These are phyloP conservation scores for Ceratobasidium sp. DNA, from an alignment of 1,284 basidiomycete genomes.

Conservation along the genomic window DNA sequence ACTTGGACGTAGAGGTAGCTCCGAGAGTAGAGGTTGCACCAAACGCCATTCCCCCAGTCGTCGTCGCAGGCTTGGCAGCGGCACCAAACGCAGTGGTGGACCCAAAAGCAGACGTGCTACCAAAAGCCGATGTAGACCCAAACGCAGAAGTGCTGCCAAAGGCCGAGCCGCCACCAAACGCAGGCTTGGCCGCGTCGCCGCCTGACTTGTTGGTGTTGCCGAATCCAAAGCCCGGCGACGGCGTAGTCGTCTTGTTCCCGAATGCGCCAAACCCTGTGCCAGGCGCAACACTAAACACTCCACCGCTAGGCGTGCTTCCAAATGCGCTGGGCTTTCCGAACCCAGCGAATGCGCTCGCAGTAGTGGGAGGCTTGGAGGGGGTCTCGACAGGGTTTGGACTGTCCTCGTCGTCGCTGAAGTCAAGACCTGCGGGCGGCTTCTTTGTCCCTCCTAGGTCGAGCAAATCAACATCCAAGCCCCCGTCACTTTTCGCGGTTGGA, in stretches of 20 bases:
- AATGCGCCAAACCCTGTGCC: slow-evolving; percentile 47
- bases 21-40: slow-evolving; percentile 50
- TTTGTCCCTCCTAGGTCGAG: slow-evolving; percentile 25
- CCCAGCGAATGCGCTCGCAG: slow-evolving; percentile 29
- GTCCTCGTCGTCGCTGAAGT: slow-evolving; percentile 21
- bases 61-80: slow-evolving; percentile 45
- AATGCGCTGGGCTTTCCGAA: slow-evolving; percentile 43
- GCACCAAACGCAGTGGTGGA: slow-evolving; percentile 52
- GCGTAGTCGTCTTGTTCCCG: slow-evolving; percentile 9
- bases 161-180: slow-evolving; percentile 45
- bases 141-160: slow-evolving; percentile 46
- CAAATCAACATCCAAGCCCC: slow-evolving; percentile 2
- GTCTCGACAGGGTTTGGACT: slow-evolving; percentile 20
- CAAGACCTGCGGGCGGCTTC: slow-evolving; percentile 8
- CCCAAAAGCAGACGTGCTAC: slow-evolving; percentile 54
- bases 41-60: slow-evolving; percentile 21
- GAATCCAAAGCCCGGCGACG: slow-evolving; percentile 20
- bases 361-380: slow-evolving; percentile 34
- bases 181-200: slow-evolving; percentile 10
- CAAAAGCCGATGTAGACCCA: slow-evolving; percentile 54
- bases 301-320: slow-evolving; percentile 6
- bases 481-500: slow-evolving; percentile 9
- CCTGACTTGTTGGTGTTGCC: not conserved
- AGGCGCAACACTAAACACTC: slow-evolving; percentile 6
- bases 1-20: slow-evolving; percentile 48